These are phyloP conservation scores for Boletus vinaceobasis DNA, from an alignment of 768 basidiomycete genomes.

Conservation along the genomic window DNA sequence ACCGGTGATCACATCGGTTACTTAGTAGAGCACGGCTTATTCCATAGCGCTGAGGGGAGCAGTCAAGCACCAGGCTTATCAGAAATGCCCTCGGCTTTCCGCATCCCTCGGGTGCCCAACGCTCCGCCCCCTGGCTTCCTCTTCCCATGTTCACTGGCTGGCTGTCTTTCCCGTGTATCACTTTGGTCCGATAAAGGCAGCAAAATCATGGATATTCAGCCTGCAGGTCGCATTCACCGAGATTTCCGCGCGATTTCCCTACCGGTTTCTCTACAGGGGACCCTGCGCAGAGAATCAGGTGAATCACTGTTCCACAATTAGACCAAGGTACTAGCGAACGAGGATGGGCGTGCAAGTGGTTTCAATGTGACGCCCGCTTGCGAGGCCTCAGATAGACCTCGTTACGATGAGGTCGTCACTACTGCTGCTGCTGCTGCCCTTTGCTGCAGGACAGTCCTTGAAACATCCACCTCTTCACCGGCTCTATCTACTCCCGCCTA, in stretches of 20 bases:
- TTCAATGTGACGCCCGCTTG: neutral
- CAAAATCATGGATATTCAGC: neutral
- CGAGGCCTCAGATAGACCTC: neutral
- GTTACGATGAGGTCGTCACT: neutral
- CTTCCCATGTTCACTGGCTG: neutral
- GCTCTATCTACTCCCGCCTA: neutral
- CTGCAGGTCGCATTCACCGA: neutral
- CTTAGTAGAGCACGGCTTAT: neutral
- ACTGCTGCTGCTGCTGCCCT: slow-evolving; percentile 5
- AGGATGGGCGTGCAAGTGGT: neutral
- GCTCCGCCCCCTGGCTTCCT: neutral
- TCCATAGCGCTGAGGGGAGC: neutral
- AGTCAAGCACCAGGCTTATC: neutral
- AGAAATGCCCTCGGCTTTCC: neutral
- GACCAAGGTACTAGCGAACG: too few species aligned
- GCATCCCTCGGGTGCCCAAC: neutral
- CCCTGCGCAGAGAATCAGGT: neutral
- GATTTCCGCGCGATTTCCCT: neutral
- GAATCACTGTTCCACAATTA: neutral
- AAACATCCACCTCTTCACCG: neutral
- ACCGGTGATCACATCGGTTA: neutral
- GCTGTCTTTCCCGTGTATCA: neutral
- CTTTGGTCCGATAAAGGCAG: neutral
- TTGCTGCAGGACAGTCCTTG: neutral
- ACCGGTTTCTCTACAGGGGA: neutral